Evolutionary conservation across 805 yeast genomes (phyloP).

Genomic region (Grigorovia transvaalensis): DNA sequence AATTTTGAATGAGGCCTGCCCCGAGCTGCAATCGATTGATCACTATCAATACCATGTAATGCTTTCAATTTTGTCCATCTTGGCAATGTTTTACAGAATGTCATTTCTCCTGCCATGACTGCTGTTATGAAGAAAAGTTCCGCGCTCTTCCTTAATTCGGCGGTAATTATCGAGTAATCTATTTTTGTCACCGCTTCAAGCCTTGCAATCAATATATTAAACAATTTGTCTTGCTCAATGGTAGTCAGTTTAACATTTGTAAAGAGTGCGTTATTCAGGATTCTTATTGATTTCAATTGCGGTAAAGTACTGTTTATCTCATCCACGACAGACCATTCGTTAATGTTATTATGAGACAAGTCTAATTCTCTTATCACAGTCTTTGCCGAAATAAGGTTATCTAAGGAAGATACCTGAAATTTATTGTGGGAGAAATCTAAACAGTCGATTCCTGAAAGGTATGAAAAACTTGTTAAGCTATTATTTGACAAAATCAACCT

Average conservation of each 20-base stretch:
- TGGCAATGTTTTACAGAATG: conserved; percentile 11
- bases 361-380: conserved; percentile 31
- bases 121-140: conserved; percentile 57
- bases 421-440: conserved; percentile 10
- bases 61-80: conserved; percentile 37
- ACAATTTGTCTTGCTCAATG: conserved; percentile 8
- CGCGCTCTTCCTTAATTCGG: conserved; percentile 45
- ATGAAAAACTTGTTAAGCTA: conserved; percentile 9
- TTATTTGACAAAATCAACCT: conserved; percentile 12
- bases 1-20: conserved; percentile 6
- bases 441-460: background rate
- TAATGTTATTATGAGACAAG: conserved; percentile 40
- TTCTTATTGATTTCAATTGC: conserved; percentile 35
- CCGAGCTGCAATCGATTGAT: background rate
- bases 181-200: conserved; percentile 27
- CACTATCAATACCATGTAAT: conserved; percentile 7
- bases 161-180: conserved; percentile 51
- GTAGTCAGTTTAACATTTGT: background rate
- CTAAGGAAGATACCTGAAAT: background rate
- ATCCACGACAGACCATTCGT: conserved; percentile 41
- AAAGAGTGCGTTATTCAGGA: conserved; percentile 44
- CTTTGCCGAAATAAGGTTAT: background rate
- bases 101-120: conserved; percentile 27
- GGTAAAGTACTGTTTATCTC: conserved; percentile 32
- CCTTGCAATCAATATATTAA: conserved; percentile 37